These are phyloP conservation scores for Coelastrella sp. DNA, from an alignment of 139 green algal species.

Conservation along the genomic window DNA sequence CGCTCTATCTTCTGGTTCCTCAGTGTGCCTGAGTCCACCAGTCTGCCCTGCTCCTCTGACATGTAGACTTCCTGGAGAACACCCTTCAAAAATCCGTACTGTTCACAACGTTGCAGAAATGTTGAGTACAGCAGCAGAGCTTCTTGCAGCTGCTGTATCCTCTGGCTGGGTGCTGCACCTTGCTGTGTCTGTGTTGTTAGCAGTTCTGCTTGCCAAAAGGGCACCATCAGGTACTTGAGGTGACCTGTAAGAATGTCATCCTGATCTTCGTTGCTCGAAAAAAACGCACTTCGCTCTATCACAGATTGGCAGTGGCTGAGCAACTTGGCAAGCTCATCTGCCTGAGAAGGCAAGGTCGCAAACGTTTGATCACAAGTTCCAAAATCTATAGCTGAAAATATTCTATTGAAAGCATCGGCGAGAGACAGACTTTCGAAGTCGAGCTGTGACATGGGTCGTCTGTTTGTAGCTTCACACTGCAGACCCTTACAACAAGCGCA, in stretches of 20 bases:
- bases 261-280: conserved; percentile 82
- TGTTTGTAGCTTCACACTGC: no score
- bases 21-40: conserved; percentile 47
- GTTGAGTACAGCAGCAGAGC: conserved; percentile 3
- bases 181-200: background rate
- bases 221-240: conserved; percentile 74
- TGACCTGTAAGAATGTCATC: conserved; percentile 77
- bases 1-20: conserved; percentile 68
- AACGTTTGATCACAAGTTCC: background rate
- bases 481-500: no score
- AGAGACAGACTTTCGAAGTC: no score
- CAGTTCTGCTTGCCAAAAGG: conserved; percentile 28
- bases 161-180: background rate
- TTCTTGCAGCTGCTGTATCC: background rate
- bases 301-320: conserved; percentile 10
- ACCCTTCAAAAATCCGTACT: conserved; percentile 50
- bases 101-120: conserved; percentile 49
- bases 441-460: no score
- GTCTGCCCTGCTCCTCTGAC: conserved; percentile 8
- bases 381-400: no score
- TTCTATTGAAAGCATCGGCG: no score
- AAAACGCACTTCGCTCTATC: conserved; percentile 63
- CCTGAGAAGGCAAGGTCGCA: background rate
- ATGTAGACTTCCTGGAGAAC: background rate
- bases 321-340: background rate